Percentiles rank a stretch among this genome's conserved stretches.
Evolutionary conservation across 805 yeast species (phyloP).

Genomic region (Lipomyces yamadae): DNA sequence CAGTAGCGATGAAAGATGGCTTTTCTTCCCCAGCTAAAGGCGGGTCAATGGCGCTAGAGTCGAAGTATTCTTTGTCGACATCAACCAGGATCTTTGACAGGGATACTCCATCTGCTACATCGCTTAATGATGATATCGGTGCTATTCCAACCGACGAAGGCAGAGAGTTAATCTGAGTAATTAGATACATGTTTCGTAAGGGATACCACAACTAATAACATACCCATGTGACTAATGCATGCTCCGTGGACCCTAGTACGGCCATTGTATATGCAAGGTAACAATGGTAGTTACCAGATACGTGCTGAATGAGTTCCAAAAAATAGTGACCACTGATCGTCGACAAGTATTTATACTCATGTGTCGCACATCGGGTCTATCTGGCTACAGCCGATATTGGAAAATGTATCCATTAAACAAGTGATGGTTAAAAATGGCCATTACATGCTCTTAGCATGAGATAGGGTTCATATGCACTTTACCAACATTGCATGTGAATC

Average conservation of each 20-base stretch:
- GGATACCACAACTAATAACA: not conserved
- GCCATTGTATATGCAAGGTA: conserved; percentile 10
- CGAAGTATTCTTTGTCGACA: conserved; percentile 18
- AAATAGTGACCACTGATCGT: not conserved
- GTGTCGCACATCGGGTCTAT: not conserved
- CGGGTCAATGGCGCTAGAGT: conserved; percentile 12
- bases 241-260: not conserved
- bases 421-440: not conserved
- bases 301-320: not conserved
- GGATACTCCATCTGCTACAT: conserved; percentile 22
- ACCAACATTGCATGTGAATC: not conserved
- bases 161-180: conserved; percentile 2
- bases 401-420: not conserved
- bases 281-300: not conserved
- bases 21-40: conserved; percentile 1
- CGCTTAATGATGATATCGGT: conserved; percentile 10
- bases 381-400: not conserved
- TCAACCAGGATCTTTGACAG: conserved; percentile 23
- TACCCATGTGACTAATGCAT: conserved; percentile 22
- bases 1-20: conserved; percentile 27
- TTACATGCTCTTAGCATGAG: not conserved
- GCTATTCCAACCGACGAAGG: not conserved
- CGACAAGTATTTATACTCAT: not conserved
- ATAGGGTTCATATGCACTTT: not conserved
- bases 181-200: not conserved